Conservation (phyloP, 2,329 filamentous ascomycete genomes). For the Metarhizium humberi region DNA sequence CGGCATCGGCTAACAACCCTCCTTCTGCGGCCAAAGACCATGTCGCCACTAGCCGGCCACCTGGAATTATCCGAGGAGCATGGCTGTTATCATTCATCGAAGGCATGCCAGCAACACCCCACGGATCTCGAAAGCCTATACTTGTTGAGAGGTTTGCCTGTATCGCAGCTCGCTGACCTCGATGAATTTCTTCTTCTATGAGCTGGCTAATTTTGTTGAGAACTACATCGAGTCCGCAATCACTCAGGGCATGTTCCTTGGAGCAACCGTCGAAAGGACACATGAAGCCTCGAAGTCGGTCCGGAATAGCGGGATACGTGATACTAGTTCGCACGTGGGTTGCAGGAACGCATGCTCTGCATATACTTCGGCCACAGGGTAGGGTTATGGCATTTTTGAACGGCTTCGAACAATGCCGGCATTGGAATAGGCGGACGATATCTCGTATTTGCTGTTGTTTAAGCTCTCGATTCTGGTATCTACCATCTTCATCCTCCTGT, state of each 20-base stretch:
- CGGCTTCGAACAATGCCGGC: slow-evolving; percentile 60
- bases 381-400: slow-evolving; percentile 62
- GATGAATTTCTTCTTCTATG: slow-evolving; percentile 43
- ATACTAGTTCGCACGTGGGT: slow-evolving; percentile 58
- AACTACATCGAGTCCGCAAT: slow-evolving; percentile 70
- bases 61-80: slow-evolving; percentile 31
- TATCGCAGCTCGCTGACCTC: slow-evolving; percentile 23
- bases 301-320: slow-evolving; percentile 63
- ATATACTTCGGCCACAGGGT: slow-evolving; percentile 74
- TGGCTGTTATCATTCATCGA: slow-evolving; percentile 26
- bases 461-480: slow-evolving; percentile 2
- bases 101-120: slow-evolving; percentile 30
- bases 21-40: slow-evolving; percentile 58
- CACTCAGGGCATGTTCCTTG: slow-evolving; percentile 64
- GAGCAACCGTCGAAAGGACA: slow-evolving; percentile 62
- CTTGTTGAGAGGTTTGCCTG: slow-evolving; percentile 24
- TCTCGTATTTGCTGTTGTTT: slow-evolving; percentile 14
- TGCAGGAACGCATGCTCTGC: slow-evolving; percentile 63
- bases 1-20: slow-evolving; percentile 44
- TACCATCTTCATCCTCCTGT: not conserved
- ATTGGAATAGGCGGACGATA: slow-evolving; percentile 66
- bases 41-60: slow-evolving; percentile 54
- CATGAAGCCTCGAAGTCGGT: slow-evolving; percentile 58
- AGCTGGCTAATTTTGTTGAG: slow-evolving; percentile 61
- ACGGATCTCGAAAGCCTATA: slow-evolving; percentile 27